A percentile compares a stretch with the other conserved stretches of the same genome.
Evolutionary conservation across 495 filamentous ascomycete genomes (phyloP).

Genomic region (Collariella sp.): DNA sequence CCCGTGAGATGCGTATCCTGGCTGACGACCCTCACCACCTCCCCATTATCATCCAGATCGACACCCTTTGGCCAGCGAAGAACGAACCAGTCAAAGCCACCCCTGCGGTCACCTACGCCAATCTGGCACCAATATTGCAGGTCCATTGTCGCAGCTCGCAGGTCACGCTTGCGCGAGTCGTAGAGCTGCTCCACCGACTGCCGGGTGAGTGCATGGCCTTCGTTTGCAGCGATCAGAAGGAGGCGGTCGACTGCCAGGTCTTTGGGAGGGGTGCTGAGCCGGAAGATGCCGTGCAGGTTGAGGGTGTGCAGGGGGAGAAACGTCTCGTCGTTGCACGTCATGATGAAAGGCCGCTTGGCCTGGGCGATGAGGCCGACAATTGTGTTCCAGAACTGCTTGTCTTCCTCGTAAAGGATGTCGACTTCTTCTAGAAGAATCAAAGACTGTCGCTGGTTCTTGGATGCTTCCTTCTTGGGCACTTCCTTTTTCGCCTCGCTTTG

Average conservation of each 20-base stretch:
- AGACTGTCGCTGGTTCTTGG: slow-evolving; percentile 75
- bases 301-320: slow-evolving; percentile 62
- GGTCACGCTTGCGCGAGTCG: slow-evolving; percentile 53
- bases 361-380: slow-evolving; percentile 66
- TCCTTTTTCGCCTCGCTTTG: slow-evolving; percentile 34
- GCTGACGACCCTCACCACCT: slow-evolving; percentile 71
- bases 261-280: slow-evolving; percentile 59
- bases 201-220: slow-evolving; percentile 74
- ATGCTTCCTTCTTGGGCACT: slow-evolving; percentile 33
- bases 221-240: slow-evolving; percentile 74
- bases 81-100: slow-evolving; percentile 85
- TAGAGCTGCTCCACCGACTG: slow-evolving; percentile 63
- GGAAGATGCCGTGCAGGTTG: slow-evolving; percentile 74
- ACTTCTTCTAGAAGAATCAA: slow-evolving; percentile 92
- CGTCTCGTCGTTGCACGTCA: slow-evolving; percentile 89
- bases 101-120: slow-evolving; percentile 78
- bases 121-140: slow-evolving; percentile 97
- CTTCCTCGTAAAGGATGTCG: slow-evolving; percentile 87
- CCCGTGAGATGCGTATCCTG: slow-evolving; percentile 64
- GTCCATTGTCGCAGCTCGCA: slow-evolving; percentile 77
- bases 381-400: slow-evolving; percentile 88
- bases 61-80: slow-evolving; percentile 60
- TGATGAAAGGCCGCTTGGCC: slow-evolving; percentile 83
- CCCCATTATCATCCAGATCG: slow-evolving; percentile 57
- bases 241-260: slow-evolving; percentile 72